These are phyloP conservation scores for Chalara sp. DNA, from an alignment of 2,329 filamentous ascomycete species.

Conservation along the genomic window DNA sequence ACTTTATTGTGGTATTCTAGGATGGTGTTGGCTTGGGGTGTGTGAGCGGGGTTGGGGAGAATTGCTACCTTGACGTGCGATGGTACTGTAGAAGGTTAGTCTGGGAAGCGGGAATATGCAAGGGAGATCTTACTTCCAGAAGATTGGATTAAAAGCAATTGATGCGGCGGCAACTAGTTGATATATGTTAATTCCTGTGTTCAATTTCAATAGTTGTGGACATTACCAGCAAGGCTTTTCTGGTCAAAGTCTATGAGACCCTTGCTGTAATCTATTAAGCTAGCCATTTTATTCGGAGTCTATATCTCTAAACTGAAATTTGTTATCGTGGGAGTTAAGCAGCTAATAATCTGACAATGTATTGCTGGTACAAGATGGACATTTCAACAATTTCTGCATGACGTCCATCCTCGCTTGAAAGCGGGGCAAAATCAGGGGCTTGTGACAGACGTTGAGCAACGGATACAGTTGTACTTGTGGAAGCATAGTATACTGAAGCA, in stretches of 20 bases:
- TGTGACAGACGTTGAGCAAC: too few species aligned
- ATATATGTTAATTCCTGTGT: not conserved
- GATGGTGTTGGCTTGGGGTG: conserved; percentile 9
- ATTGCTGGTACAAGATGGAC: too few species aligned
- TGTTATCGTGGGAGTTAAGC: too few species aligned
- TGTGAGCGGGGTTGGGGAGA: conserved; percentile 7
- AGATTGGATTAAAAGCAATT: conserved; percentile 95
- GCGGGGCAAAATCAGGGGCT: too few species aligned
- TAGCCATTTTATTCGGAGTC: conserved; percentile 16
- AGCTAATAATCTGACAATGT: too few species aligned
- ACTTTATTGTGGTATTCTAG: conserved; percentile 87
- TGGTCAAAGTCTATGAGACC: conserved; percentile 55
- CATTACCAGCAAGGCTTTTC: conserved; percentile 58
- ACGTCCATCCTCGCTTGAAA: too few species aligned
- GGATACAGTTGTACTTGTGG: too few species aligned
- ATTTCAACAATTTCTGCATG: too few species aligned
- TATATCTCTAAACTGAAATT: too few species aligned
- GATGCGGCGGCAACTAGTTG: conserved; percentile 67
- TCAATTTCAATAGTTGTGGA: conserved; percentile 12
- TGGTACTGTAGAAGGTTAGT: conserved; percentile 50
- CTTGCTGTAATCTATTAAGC: conserved; percentile 17
- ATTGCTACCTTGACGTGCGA: conserved; percentile 68
- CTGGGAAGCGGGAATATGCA: not conserved
- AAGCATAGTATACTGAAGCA: too few species aligned
- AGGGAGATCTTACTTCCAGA: conserved; percentile 78